Conservation (phyloP, 768 basidiomycete species). For the Baorangia bicolor region DNA sequence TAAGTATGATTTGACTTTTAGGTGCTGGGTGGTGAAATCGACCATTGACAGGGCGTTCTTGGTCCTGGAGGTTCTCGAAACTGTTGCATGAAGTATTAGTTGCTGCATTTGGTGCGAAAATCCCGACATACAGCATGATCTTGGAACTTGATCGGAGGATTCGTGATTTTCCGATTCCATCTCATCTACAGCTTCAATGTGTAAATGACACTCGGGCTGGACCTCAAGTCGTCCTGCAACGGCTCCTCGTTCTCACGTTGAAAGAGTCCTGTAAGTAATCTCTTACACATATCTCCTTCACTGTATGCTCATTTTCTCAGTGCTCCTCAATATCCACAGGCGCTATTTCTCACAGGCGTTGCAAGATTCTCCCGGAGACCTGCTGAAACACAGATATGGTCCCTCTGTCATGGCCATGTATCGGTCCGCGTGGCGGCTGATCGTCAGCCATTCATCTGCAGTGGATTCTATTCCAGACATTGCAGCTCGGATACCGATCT, state of each 20-base stretch:
- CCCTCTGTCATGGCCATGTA: slow-evolving; percentile 73
- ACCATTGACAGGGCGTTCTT: slow-evolving; percentile 46
- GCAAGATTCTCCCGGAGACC: slow-evolving; percentile 55
- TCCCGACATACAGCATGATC: slow-evolving; percentile 50
- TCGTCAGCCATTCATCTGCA: slow-evolving; percentile 46
- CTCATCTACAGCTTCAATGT: slow-evolving; percentile 40
- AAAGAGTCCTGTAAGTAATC: slow-evolving; percentile 50
- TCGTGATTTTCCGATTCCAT: slow-evolving; percentile 57
- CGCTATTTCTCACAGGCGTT: slow-evolving; percentile 68
- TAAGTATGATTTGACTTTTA: slow-evolving; percentile 25
- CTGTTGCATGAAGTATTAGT: slow-evolving; percentile 52
- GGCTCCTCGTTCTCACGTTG: slow-evolving; percentile 41
- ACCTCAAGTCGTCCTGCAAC: slow-evolving; percentile 36
- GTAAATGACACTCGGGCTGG: slow-evolving; percentile 15
- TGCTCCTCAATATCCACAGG: slow-evolving; percentile 63
- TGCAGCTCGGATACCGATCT: slow-evolving; percentile 44
- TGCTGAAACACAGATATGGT: slow-evolving; percentile 59
- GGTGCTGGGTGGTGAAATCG: not conserved
- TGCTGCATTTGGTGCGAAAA: slow-evolving; percentile 50
- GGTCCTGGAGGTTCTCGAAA: slow-evolving; percentile 54
- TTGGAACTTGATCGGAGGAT: slow-evolving; percentile 60
- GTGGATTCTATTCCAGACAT: slow-evolving; percentile 42
- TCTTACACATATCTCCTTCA: not conserved
- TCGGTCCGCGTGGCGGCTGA: slow-evolving; percentile 68
- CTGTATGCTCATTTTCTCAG: slow-evolving; percentile 30